Percentiles rank a stretch among this genome's conserved stretches.
Conservation (phyloP, 768 basidiomycete genomes). For the Naganishia randhawae region DNA sequence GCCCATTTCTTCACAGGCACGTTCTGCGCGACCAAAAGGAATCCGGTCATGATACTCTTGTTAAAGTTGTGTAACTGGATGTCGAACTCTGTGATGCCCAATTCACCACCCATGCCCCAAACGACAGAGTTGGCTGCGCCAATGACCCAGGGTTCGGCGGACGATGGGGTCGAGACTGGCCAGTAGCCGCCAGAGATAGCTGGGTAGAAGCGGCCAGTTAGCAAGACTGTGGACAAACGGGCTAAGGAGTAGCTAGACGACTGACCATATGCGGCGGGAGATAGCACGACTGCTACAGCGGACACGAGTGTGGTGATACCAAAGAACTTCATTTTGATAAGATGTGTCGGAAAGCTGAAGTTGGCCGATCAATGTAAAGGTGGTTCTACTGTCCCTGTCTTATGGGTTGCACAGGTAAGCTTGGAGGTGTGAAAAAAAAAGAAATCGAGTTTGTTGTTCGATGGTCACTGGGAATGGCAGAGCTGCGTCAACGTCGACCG, state of each 20-base stretch:
- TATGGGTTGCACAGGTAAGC: too few relatives aligned
- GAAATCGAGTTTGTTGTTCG: background rate
- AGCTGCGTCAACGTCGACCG: conserved; percentile 5
- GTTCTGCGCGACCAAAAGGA: conserved; percentile 43
- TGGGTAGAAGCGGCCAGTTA: background rate
- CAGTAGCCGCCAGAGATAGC: conserved; percentile 37
- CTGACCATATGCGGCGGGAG: conserved; percentile 6
- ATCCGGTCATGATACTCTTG: conserved; percentile 42
- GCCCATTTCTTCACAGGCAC: conserved; percentile 44
- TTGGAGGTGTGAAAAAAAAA: too few relatives aligned
- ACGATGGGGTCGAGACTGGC: conserved; percentile 41
- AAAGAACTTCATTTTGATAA: conserved; percentile 15
- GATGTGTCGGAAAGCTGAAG: background rate
- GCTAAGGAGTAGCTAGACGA: background rate
- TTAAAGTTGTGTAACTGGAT: conserved; percentile 48
- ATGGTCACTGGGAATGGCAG: background rate
- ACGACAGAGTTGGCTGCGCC: conserved; percentile 42
- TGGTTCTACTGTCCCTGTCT: background rate
- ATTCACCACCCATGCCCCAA: conserved; percentile 45
- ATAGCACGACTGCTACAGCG: background rate
- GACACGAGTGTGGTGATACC: background rate
- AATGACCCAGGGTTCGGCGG: conserved; percentile 42
- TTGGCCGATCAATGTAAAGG: background rate
- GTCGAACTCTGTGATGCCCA: conserved; percentile 42
- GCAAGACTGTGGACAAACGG: background rate